Evolutionary conservation across 257 asterid species (phyloP).

Genomic region (Scutellaria minor): DNA sequence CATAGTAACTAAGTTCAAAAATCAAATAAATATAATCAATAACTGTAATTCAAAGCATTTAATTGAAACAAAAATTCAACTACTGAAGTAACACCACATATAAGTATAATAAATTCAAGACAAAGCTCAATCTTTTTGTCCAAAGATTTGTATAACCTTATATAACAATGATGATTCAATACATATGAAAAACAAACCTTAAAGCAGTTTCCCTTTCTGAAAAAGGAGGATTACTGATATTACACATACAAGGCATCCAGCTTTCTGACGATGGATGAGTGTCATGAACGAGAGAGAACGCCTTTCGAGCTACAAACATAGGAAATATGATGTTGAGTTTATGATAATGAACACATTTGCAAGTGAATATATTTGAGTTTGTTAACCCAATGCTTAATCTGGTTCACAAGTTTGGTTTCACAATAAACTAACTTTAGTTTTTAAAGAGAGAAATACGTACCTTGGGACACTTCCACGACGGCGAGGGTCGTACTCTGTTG

Average conservation of each 20-base stretch:
- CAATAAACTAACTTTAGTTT: neutral
- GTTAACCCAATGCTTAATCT: neutral
- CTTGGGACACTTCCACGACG: slow-evolving; percentile 91
- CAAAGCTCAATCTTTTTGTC: too few species aligned
- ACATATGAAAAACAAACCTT: slow-evolving; percentile 30
- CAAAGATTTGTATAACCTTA: slow-evolving; percentile 7
- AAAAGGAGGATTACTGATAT: slow-evolving; percentile 11
- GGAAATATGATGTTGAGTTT: slow-evolving; percentile 18
- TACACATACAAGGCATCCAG: slow-evolving; percentile 21
- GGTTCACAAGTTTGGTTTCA: neutral
- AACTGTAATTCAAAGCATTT: too few species aligned
- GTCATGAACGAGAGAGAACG: slow-evolving; percentile 70
- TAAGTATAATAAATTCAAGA: neutral
- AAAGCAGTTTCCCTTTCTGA: slow-evolving; percentile 16
- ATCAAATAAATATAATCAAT: too few species aligned
- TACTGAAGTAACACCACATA: neutral
- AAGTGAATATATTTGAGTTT: neutral
- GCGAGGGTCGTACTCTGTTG: slow-evolving; percentile 84
- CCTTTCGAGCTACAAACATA: slow-evolving; percentile 78
- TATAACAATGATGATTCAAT: slow-evolving; percentile 23
- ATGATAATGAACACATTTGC: neutral
- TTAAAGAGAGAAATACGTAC: slow-evolving; percentile 40
- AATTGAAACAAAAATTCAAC: neutral
- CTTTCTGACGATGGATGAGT: slow-evolving; percentile 17
- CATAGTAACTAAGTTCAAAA: too few species aligned